Evolutionary conservation across 257 asterid genomes (phyloP), one percentile per base, ranked within the genome.

Genomic region (Ilex aquifolium): DNA sequence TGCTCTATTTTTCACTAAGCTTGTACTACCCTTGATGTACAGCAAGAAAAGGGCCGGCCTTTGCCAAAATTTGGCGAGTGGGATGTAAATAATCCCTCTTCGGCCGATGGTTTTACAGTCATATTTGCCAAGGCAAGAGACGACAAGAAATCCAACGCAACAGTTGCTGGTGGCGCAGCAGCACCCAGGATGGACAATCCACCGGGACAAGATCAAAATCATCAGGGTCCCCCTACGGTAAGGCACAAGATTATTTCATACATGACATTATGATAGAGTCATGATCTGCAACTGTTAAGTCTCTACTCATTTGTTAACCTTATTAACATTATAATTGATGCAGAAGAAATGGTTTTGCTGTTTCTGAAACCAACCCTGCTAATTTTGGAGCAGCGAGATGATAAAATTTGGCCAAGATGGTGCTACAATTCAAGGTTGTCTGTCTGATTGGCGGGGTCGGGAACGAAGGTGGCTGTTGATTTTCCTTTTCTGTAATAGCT

Each of bases 31-130:
- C 42, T 36, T 36, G 0, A 36, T 36, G 7, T 36, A 4, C 42
- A 78, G 76, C 65, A 72, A 10, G 79, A 73, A 32, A 69, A 65
- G 64, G 77, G 79, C 32, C 76, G 79, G 66, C 77, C 84, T 15
- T 65, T 79, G 74, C 84, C 84, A 54, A 79, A 72, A 65, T 79
- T 79, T 27, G 84, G 84, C 30, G 84, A 79, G 63, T 79, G 81
- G 81, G 84, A 79, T 64, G 84, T 76, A 46, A 76, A 73, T 16
- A 74, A 79, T 68, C 84, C 81, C 0, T 77, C 84, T 12, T 79
- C 84, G 0, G 81, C 82, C n/a, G 84, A 79, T 58, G 84, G 84
- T 44, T 76, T 79, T 44, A 79, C 81, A 2, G 84, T 75, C 65
- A 79, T 79, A 49, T 79, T 79, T 66, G 74, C 81, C 42, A 79